Percentiles rank a stretch among this genome's conserved stretches.
phyloP scores from a whole-genome alignment of 257 asterid species.

The Ballota nigra region DNA sequence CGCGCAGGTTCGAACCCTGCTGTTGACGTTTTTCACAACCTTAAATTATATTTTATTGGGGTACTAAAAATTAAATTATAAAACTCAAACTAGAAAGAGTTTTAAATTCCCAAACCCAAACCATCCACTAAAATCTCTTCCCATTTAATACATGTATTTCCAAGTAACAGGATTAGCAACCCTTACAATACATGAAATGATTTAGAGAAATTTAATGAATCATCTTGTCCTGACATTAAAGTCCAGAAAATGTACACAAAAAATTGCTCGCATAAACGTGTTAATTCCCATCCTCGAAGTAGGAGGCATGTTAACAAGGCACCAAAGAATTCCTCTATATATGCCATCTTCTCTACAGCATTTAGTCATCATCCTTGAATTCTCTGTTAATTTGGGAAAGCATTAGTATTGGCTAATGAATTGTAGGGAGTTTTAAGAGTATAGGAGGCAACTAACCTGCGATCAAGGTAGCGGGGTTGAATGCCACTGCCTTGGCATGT shows the following conservation, averaged over 20 bases:
- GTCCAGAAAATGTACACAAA: conserved; percentile 15
- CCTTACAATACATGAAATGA: not conserved
- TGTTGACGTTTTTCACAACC: too few relatives aligned
- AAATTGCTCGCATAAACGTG: conserved; percentile 8
- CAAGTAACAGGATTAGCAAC: not conserved
- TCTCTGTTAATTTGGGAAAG: conserved; percentile 49
- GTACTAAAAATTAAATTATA: too few relatives aligned
- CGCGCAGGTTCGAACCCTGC: too few relatives aligned
- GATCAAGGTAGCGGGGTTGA: conserved; percentile 97
- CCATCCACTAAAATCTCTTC: too few relatives aligned
- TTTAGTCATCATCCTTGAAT: conserved; percentile 92
- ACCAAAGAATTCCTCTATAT: conserved; percentile 19
- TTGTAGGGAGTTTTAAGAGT: not conserved
- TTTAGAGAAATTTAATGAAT: conserved; percentile 14
- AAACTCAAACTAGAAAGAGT: too few relatives aligned
- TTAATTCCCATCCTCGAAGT: conserved; percentile 9
- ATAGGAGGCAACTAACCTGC: conserved; percentile 52
- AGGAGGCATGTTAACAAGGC: conserved; percentile 2
- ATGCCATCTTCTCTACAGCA: conserved; percentile 22
- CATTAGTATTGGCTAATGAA: not conserved
- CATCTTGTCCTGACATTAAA: not conserved
- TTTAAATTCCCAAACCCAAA: too few relatives aligned
- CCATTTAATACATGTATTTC: too few relatives aligned
- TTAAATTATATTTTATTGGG: too few relatives aligned
- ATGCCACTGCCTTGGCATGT: conserved; percentile 99